Conservation (phyloP, 1,139 yeast species). For the Geotrichum histeridarum region DNA sequence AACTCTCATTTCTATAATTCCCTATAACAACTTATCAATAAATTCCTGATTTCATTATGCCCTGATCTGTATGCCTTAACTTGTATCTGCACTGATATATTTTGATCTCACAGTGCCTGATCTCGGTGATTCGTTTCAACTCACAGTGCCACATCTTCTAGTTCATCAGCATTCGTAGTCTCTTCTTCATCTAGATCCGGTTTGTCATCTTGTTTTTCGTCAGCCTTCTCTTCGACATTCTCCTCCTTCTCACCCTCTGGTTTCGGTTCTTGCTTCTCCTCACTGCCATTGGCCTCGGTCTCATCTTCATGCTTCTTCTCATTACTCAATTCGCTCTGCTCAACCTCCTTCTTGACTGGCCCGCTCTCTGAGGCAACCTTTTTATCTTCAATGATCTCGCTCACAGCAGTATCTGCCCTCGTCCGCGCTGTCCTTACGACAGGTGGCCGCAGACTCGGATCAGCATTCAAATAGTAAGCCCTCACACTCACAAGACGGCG, state of each 20-base stretch:
- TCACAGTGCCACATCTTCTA: neutral
- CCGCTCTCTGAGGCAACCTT: slow-evolving; percentile 11
- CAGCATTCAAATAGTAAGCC: slow-evolving; percentile 47
- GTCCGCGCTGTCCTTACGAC: slow-evolving; percentile 26
- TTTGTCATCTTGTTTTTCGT: too few relatives aligned
- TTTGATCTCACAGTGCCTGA: neutral
- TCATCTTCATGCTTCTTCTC: slow-evolving; percentile 12
- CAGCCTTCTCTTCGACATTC: slow-evolving; percentile 25
- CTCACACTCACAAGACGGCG: slow-evolving; percentile 90
- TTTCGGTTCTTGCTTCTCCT: too few relatives aligned
- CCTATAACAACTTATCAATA: too few relatives aligned
- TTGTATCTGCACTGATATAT: too few relatives aligned
- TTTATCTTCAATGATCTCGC: slow-evolving; percentile 9
- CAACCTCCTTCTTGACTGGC: too few relatives aligned
- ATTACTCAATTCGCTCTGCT: neutral
- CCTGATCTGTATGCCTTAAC: too few relatives aligned
- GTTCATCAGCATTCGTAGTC: neutral
- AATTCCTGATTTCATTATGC: too few relatives aligned
- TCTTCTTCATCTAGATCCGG: neutral
- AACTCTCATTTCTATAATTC: too few relatives aligned
- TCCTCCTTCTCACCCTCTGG: slow-evolving; percentile 15
- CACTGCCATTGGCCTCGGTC: too few relatives aligned
- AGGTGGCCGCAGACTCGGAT: slow-evolving; percentile 37
- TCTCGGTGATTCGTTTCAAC: neutral
- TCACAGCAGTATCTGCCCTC: neutral